Base-by-base conservation (phyloP, 176 grass and related monocot genomes). In the Oryza meridionalis region DNA sequence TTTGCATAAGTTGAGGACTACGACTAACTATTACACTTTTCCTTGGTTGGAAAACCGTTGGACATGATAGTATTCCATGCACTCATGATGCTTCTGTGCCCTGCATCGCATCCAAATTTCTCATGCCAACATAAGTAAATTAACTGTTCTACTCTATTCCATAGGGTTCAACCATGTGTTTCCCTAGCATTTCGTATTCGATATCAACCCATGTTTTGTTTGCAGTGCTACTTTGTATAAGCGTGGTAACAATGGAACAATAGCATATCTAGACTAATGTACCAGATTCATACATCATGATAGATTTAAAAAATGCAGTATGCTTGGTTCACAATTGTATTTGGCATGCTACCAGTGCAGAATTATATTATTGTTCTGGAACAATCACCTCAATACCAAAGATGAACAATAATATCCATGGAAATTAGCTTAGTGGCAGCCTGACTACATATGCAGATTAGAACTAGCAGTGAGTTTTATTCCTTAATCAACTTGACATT, bases 1-100 rank as follows among this genome's bases (percentile, higher is more conserved):
- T 67, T 43, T 79, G 13, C 27, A 32, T 84, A 62, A 80, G 61
- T 38, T 33, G 11, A 78, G 32, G 73, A 73, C 55, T 35, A 78
- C 12, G 73, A 73, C 44, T 46, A 73, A 78, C 24, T 21, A 49
- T 69, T 69, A 6, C 19, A 58, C 35, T 63, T 84, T 47, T 80
- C 49, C 40, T 49, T 31, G 59, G 49, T 2, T 31, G 37, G 51
- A 38, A 82, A 65, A 66, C 15, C 1, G 21, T 38, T 47, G 59
- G 64, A 69, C 37, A 70, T 53, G 71, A 51, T 17, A 64, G 15
- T 12, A 50, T 16, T 45, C 79, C 14, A 6, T 10, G 65, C 3
- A 22, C 21, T 43, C 26, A 37, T 51, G 21, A 50, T 50, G 47
- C 47, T 24, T 29, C 22, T 45, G 31, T 59, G 43, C 12, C 15